Evolutionary conservation across 768 basidiomycete species (phyloP).

Genomic region (Lentinula detonsa): DNA sequence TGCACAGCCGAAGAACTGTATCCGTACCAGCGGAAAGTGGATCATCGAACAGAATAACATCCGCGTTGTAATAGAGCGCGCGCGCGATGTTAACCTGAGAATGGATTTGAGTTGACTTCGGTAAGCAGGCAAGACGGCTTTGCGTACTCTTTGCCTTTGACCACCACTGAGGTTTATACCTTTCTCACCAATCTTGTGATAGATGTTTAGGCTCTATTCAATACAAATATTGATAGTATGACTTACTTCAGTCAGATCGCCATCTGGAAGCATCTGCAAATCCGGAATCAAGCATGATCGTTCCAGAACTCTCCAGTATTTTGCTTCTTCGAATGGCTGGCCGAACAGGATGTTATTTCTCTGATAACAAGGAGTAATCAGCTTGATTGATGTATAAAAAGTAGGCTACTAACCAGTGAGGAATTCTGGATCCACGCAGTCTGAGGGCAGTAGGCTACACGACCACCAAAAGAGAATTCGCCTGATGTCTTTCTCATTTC

Average conservation of each 20-base stretch:
- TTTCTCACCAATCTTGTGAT: slow-evolving; percentile 59
- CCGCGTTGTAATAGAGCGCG: slow-evolving; percentile 60
- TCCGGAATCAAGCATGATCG: slow-evolving; percentile 57
- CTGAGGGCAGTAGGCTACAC: slow-evolving; percentile 66
- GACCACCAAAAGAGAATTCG: slow-evolving; percentile 51
- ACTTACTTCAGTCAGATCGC: slow-evolving; percentile 65
- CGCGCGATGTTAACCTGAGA: slow-evolving; percentile 61
- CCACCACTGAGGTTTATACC: slow-evolving; percentile 65
- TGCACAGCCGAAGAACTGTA: background rate
- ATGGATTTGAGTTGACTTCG: background rate
- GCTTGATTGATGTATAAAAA: too few relatives aligned
- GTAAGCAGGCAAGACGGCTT: background rate
- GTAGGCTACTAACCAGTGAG: slow-evolving; percentile 34
- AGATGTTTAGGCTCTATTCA: background rate
- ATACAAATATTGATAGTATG: background rate
- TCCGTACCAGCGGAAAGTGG: slow-evolving; percentile 52
- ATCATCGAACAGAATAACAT: slow-evolving; percentile 58
- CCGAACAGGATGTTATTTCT: slow-evolving; percentile 68
- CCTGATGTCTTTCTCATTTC: slow-evolving; percentile 60
- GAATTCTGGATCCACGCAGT: slow-evolving; percentile 76
- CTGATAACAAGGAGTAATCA: slow-evolving; percentile 18
- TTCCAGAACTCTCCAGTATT: slow-evolving; percentile 60
- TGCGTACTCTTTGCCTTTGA: slow-evolving; percentile 50
- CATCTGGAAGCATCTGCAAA: slow-evolving; percentile 58
- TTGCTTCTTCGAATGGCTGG: slow-evolving; percentile 52